phyloP scores from a whole-genome alignment of 2,329 filamentous ascomycete genomes.

The Nakataea oryzae region DNA sequence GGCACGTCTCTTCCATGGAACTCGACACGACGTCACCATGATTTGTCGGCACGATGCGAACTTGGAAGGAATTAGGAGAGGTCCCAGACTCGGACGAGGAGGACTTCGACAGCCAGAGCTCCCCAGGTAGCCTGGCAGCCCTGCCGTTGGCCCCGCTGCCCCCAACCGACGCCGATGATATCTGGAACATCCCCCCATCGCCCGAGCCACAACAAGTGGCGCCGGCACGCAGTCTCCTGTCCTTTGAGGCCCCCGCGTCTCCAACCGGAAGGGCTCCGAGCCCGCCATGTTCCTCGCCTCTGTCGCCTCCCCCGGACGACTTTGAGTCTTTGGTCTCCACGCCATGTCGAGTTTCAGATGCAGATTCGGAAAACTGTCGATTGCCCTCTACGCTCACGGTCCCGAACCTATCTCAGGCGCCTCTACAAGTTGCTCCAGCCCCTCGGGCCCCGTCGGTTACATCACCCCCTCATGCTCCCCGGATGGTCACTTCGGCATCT shows the following conservation, averaged over 20 bases:
- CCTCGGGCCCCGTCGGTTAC: neutral
- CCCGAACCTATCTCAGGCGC: neutral
- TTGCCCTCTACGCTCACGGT: neutral
- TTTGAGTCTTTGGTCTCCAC: neutral
- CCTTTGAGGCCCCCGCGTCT: neutral
- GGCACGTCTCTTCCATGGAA: neutral
- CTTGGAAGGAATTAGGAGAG: constrained; percentile 32
- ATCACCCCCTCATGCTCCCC: neutral
- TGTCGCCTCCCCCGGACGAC: constrained; percentile 1
- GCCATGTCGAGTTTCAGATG: neutral
- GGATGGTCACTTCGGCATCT: neutral
- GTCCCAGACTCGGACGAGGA: constrained; percentile 34
- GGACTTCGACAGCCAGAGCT: constrained; percentile 22
- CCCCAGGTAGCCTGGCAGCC: neutral
- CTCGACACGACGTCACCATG: constrained; percentile 13
- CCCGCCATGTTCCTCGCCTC: neutral
- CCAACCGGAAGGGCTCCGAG: neutral
- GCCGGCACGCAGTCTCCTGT: constrained; percentile 5
- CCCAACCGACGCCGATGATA: constrained; percentile 1
- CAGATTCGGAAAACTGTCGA: neutral
- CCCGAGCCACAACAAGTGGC: neutral
- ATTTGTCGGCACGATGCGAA: constrained; percentile 23
- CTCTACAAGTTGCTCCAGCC: neutral
- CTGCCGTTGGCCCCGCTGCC: neutral
- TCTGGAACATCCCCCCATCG: constrained; percentile 1